Percentiles rank a stretch among this genome's conserved stretches.
Evolutionary conservation across 1,284 basidiomycete genomes (phyloP).

Genomic region (Sparassis latifolia): DNA sequence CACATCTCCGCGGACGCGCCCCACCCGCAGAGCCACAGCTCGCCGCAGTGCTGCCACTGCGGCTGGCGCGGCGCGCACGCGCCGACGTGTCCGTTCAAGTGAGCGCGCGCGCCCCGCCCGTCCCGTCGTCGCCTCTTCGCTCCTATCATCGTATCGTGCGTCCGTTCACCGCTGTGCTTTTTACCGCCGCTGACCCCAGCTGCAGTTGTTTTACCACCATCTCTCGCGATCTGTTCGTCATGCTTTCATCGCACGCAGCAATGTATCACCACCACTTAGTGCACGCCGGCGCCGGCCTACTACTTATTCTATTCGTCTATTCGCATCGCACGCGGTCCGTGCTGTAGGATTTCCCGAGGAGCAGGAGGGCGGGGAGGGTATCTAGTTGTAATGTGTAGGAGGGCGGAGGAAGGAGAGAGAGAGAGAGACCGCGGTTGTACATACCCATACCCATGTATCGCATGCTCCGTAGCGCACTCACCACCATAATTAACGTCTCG

Average conservation of each 20-base stretch:
- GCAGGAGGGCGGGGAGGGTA: constrained; percentile 13
- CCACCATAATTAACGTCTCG: too few relatives aligned
- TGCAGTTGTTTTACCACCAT: constrained; percentile 12
- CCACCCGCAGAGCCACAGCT: constrained; percentile 30
- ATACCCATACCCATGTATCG: constrained; percentile 11
- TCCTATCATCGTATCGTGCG: constrained; percentile 15
- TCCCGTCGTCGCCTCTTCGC: constrained; percentile 2
- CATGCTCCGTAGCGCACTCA: background rate
- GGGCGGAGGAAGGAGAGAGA: constrained; percentile 10
- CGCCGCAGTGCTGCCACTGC: constrained; percentile 72
- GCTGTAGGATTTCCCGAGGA: constrained; percentile 18
- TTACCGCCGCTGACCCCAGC: constrained; percentile 3
- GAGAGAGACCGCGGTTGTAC: constrained; percentile 8
- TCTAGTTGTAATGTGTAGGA: constrained; percentile 13
- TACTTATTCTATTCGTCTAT: constrained; percentile 17
- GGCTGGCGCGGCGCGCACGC: constrained; percentile 62
- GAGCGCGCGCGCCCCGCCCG: constrained; percentile 5
- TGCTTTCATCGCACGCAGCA: constrained; percentile 17
- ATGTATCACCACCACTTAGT: constrained; percentile 23
- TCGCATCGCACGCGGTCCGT: constrained; percentile 8
- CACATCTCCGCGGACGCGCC: constrained; percentile 8
- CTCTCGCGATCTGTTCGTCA: constrained; percentile 11
- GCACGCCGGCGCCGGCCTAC: constrained; percentile 16
- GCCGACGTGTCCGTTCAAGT: constrained; percentile 61
- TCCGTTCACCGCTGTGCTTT: constrained; percentile 4